Percentiles rank a stretch among this genome's conserved stretches.
phyloP scores from a whole-genome alignment of 768 basidiomycete genomes.

The Hysterangium stoloniferum region DNA sequence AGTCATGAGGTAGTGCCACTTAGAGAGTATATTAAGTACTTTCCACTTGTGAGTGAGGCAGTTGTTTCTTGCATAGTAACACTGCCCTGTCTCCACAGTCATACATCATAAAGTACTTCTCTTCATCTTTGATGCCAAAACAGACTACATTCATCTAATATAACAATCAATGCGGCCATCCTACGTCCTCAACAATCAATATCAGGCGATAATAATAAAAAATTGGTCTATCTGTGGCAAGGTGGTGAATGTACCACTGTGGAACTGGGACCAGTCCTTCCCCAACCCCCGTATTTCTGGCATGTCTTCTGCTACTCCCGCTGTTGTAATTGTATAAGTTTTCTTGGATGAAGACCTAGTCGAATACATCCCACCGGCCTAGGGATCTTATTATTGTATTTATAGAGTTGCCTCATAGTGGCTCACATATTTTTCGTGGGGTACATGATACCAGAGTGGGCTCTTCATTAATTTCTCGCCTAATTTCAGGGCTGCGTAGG shows the following conservation, averaged over 20 bases:
- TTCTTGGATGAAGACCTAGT: background rate
- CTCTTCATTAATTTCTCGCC: conserved; percentile 7
- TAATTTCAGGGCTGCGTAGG: conserved; percentile 18
- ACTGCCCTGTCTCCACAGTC: background rate
- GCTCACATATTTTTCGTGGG: conserved; percentile 20
- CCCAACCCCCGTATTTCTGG: too few relatives aligned
- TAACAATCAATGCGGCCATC: too few relatives aligned
- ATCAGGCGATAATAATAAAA: too few relatives aligned
- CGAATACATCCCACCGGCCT: background rate
- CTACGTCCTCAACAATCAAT: too few relatives aligned
- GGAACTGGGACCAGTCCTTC: too few relatives aligned
- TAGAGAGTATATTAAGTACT: conserved; percentile 3
- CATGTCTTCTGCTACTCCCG: too few relatives aligned
- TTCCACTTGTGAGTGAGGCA: background rate
- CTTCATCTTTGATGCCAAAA: background rate
- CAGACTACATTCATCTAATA: too few relatives aligned
- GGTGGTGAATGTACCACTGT: too few relatives aligned
- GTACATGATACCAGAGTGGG: conserved; percentile 20
- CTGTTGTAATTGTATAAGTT: too few relatives aligned
- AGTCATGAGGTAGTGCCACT: background rate
- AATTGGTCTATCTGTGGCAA: too few relatives aligned
- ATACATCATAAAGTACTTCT: background rate
- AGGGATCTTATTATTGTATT: background rate
- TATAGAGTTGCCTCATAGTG: background rate
- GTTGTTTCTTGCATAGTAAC: background rate